Evolutionary conservation across 2,329 filamentous ascomycete genomes (phyloP).

Genomic region (Ceratocystis destructans): DNA sequence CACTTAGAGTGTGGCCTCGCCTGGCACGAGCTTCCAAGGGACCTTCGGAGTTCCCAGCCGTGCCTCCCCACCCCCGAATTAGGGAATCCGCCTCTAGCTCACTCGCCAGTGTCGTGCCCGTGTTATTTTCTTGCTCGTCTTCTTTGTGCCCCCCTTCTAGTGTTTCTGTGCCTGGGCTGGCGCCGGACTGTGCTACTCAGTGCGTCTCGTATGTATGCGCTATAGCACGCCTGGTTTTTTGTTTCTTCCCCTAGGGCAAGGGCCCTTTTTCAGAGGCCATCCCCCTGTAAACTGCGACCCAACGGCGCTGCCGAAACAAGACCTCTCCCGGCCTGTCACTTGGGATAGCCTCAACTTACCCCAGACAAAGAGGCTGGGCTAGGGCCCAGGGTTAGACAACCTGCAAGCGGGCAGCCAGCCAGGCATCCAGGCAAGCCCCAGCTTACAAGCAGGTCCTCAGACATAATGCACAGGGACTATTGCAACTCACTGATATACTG

Average conservation of each 20-base stretch:
- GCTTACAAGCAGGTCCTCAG: background rate
- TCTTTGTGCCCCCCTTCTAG: background rate
- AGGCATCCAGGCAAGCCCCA: background rate
- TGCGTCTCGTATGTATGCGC: background rate
- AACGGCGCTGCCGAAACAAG: background rate
- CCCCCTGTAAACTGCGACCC: background rate
- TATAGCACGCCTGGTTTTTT: background rate
- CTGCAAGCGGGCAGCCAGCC: background rate
- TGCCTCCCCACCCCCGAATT: background rate
- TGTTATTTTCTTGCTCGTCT: background rate
- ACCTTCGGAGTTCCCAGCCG: slow-evolving; percentile 2
- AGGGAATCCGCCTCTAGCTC: background rate
- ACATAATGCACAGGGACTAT: background rate
- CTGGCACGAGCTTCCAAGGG: background rate
- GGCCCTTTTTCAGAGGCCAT: background rate
- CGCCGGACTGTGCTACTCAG: background rate
- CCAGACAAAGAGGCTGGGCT: background rate
- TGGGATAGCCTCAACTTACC: background rate
- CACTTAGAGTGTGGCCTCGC: background rate
- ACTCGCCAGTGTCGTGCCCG: background rate
- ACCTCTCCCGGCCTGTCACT: background rate
- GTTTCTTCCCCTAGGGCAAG: too few relatives aligned
- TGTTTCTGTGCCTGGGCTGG: background rate
- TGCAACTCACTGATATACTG: background rate
- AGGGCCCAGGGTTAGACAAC: background rate